A percentile compares a stretch with the other conserved stretches of the same genome.
Evolutionary conservation across 805 yeast genomes (phyloP).

Genomic region (Metschnikowia koreensis): DNA sequence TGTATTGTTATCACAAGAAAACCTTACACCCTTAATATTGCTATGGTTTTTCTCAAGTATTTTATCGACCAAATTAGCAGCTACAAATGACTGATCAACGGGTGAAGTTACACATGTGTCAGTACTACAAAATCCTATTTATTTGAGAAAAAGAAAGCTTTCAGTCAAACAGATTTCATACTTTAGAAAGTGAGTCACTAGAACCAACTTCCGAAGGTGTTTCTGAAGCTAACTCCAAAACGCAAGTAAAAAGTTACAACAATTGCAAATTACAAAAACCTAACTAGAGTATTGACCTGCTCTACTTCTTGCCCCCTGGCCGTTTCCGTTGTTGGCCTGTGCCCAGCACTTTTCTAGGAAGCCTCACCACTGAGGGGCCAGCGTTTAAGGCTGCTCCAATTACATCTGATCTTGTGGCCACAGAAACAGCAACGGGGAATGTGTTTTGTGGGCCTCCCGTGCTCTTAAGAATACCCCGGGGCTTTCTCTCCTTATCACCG

Average conservation of each 20-base stretch:
- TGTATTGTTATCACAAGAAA: too few species aligned
- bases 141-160: too few species aligned
- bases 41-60: too few species aligned
- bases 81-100: too few species aligned
- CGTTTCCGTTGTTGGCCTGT: background rate
- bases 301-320: background rate
- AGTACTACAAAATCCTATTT: too few species aligned
- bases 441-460: background rate
- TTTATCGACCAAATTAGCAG: too few species aligned
- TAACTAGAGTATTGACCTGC: background rate
- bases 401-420: background rate
- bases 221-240: too few species aligned
- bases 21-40: too few species aligned
- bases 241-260: background rate
- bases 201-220: too few species aligned
- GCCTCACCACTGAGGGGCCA: background rate
- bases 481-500: background rate
- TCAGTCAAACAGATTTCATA: too few species aligned
- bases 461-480: constrained; percentile 8
- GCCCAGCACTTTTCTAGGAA: background rate
- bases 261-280: background rate
- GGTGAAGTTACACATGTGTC: too few species aligned
- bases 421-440: background rate
- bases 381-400: background rate
- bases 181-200: too few species aligned